These are phyloP conservation scores for Spongispora temasekensis DNA, from an alignment of 1,284 basidiomycete genomes.

Conservation along the genomic window DNA sequence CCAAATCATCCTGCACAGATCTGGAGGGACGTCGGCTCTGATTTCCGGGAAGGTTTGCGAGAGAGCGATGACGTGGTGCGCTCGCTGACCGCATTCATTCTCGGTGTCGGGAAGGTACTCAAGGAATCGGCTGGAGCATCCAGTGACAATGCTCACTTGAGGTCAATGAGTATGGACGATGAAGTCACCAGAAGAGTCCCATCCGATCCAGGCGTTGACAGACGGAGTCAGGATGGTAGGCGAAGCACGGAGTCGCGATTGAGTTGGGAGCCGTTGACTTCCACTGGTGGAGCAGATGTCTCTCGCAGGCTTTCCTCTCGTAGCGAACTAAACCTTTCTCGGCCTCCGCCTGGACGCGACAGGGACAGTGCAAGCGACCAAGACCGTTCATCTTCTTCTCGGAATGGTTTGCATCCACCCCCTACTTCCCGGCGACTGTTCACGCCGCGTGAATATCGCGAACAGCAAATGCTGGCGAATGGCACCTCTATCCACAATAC, in stretches of 20 bases:
- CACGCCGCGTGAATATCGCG: constrained; percentile 52
- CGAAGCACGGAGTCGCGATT: constrained; percentile 55
- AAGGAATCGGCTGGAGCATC: constrained; percentile 49
- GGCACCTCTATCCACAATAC: constrained; percentile 29
- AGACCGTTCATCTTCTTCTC: constrained; percentile 37
- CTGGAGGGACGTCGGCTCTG: constrained; percentile 66
- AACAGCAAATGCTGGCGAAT: constrained; percentile 33
- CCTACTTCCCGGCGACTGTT: constrained; percentile 50
- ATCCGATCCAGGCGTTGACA: constrained; percentile 39
- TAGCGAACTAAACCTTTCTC: constrained; percentile 30
- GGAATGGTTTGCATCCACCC: constrained; percentile 22
- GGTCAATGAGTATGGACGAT: constrained; percentile 52
- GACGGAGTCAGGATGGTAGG: constrained; percentile 53
- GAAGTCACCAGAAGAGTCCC: constrained; percentile 38
- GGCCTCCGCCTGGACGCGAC: constrained; percentile 32
- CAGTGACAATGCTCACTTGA: constrained; percentile 40
- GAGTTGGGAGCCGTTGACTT: constrained; percentile 53
- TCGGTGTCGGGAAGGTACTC: constrained; percentile 69
- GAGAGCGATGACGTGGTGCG: constrained; percentile 76
- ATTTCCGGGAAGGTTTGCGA: constrained; percentile 68
- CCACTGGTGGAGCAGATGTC: constrained; percentile 22
- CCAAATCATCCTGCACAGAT: constrained; percentile 50
- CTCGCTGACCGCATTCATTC: constrained; percentile 68
- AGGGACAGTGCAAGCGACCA: constrained; percentile 30
- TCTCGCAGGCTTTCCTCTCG: constrained; percentile 34